phyloP scores from a whole-genome alignment of 306 rosid genomes.

The Sicyos baderoa region DNA sequence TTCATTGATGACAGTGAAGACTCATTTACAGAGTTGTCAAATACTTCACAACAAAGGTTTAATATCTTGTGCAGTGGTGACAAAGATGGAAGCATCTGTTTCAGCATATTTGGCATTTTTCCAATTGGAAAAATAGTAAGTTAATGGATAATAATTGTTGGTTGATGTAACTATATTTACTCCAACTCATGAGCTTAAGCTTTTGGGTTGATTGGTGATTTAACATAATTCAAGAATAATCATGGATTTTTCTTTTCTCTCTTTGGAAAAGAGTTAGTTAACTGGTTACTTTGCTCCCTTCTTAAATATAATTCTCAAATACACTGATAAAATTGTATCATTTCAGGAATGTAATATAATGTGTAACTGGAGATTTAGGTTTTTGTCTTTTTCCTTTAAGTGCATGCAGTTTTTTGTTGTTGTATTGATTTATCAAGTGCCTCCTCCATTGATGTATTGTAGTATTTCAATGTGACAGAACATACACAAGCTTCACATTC shows the following conservation, averaged over 20 bases:
- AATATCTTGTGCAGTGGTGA: slow-evolving; percentile 89
- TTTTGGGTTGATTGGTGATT: no score
- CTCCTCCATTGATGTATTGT: neutral
- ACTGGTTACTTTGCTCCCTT: neutral
- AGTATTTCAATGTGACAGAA: slow-evolving; percentile 43
- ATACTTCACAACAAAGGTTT: slow-evolving; percentile 78
- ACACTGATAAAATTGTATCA: neutral
- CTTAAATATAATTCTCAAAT: neutral
- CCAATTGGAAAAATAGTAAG: slow-evolving; percentile 83
- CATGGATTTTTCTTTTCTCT: neutral
- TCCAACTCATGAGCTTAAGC: no score
- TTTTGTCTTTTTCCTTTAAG: slow-evolving; percentile 6
- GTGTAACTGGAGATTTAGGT: neutral
- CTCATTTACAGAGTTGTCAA: slow-evolving; percentile 70
- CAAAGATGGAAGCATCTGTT: slow-evolving; percentile 75
- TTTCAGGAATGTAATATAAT: neutral
- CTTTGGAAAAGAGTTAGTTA: slow-evolving; percentile 61
- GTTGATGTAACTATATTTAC: no score
- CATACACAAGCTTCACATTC: slow-evolving; percentile 52
- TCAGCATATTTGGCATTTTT: slow-evolving; percentile 92
- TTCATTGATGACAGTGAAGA: slow-evolving; percentile 81
- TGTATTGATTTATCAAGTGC: slow-evolving; percentile 19
- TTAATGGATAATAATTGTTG: slow-evolving; percentile 11
- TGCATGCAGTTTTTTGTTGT: slow-evolving; percentile 17
- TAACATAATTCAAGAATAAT: no score